These are phyloP conservation scores for Calonectria montana DNA, from an alignment of 2,329 filamentous ascomycete genomes.

Conservation along the genomic window DNA sequence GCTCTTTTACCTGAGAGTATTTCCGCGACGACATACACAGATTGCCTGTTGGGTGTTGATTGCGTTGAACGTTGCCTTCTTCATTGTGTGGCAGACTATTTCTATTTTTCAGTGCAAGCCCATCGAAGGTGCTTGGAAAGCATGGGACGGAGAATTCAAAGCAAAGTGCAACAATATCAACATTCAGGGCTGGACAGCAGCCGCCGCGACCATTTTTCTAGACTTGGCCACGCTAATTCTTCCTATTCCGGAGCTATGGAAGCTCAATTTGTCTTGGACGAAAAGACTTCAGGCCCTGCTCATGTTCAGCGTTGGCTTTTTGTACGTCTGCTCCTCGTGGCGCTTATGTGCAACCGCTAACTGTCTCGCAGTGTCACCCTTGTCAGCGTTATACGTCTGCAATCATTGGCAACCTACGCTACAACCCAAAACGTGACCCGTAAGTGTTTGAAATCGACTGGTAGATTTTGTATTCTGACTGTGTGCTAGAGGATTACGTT, in stretches of 20 bases:
- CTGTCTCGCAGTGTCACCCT: neutral
- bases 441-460: neutral
- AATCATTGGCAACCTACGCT: slow-evolving; percentile 35
- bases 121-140: slow-evolving; percentile 59
- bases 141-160: slow-evolving; percentile 56
- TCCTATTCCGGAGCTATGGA: slow-evolving; percentile 53
- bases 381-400: slow-evolving; percentile 38
- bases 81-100: slow-evolving; percentile 43
- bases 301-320: slow-evolving; percentile 57
- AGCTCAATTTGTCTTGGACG: slow-evolving; percentile 51
- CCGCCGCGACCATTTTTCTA: slow-evolving; percentile 58
- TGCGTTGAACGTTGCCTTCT: slow-evolving; percentile 31
- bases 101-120: slow-evolving; percentile 61
- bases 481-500: slow-evolving; percentile 36
- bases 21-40: neutral
- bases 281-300: slow-evolving; percentile 55
- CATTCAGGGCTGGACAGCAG: slow-evolving; percentile 59
- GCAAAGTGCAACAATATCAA: slow-evolving; percentile 62
- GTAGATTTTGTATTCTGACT: neutral
- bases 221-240: slow-evolving; percentile 60
- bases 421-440: slow-evolving; percentile 38
- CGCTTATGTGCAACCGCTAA: neutral
- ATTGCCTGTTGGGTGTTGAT: slow-evolving; percentile 30
- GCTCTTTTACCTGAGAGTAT: slow-evolving; percentile 24
- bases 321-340: slow-evolving; percentile 30